Conservation (phyloP, 371 early-diverging fungal genomes). For the Globomyces sp. region DNA sequence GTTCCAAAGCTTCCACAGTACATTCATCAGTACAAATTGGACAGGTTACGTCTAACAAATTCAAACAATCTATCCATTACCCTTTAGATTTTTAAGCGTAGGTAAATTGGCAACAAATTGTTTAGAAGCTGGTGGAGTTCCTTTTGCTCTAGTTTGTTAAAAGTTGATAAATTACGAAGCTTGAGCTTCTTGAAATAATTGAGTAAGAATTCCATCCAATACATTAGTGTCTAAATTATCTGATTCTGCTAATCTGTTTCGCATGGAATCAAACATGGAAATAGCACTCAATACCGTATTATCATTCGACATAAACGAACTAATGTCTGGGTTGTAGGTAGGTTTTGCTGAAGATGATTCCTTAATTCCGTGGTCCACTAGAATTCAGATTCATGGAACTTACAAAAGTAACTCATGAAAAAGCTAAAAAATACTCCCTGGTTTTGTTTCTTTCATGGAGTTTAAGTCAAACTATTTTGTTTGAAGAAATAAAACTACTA, state of each 20-base stretch:
- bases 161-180: slow-evolving; percentile 37
- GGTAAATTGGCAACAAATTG: slow-evolving; percentile 58
- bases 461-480: no score
- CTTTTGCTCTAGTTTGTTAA: slow-evolving; percentile 31
- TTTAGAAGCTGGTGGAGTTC: slow-evolving; percentile 63
- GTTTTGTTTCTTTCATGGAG: no score
- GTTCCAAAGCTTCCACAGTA: slow-evolving; percentile 34
- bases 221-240: slow-evolving; percentile 41
- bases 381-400: neutral
- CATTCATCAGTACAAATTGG: slow-evolving; percentile 67
- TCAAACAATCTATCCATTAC: no score
- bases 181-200: slow-evolving; percentile 61
- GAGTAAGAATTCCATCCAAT: slow-evolving; percentile 58
- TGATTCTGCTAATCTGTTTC: slow-evolving; percentile 43
- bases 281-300: neutral
- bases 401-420: slow-evolving; percentile 3
- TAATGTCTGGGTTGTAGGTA: neutral
- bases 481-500: no score
- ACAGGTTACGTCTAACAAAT: slow-evolving; percentile 47
- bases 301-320: slow-evolving; percentile 5
- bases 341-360: neutral
- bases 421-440: neutral
- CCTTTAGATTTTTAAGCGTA: slow-evolving; percentile 19
- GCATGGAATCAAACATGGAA: slow-evolving; percentile 46
- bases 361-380: slow-evolving; percentile 1